These are phyloP conservation scores for Wickerhamomyces rabaulensis DNA, from an alignment of 805 yeast genomes.

Conservation along the genomic window DNA sequence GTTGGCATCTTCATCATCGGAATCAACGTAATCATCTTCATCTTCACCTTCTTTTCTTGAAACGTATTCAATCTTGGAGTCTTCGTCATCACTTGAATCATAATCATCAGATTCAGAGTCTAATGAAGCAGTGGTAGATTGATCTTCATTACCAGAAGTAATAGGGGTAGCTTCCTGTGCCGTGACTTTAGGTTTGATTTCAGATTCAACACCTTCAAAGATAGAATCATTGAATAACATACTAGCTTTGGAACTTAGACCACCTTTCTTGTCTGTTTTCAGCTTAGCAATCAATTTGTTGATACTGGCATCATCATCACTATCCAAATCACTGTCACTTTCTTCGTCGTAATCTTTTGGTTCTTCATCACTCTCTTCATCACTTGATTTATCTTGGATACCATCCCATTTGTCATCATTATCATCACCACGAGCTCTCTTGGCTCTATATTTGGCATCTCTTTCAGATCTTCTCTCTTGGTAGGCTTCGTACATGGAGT, in stretches of 20 bases:
- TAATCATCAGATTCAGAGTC: slow-evolving; percentile 16
- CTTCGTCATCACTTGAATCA: slow-evolving; percentile 20
- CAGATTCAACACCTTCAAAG: slow-evolving; percentile 43
- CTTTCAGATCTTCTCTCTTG: slow-evolving; percentile 63
- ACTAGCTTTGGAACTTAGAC: slow-evolving; percentile 36
- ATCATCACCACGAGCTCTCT: slow-evolving; percentile 67
- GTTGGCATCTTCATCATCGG: slow-evolving; percentile 45
- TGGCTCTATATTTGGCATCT: slow-evolving; percentile 66
- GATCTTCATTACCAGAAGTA: slow-evolving; percentile 6
- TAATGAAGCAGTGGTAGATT: slow-evolving; percentile 21
- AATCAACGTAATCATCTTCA: slow-evolving; percentile 38
- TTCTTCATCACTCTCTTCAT: slow-evolving; percentile 28
- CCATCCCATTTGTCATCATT: slow-evolving; percentile 81
- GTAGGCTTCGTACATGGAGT: slow-evolving; percentile 71
- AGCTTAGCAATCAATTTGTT: slow-evolving; percentile 51
- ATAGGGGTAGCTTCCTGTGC: slow-evolving; percentile 7
- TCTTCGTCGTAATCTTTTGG: slow-evolving; percentile 40
- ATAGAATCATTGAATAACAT: slow-evolving; percentile 48
- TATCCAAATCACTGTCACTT: slow-evolving; percentile 35
- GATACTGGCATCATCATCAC: slow-evolving; percentile 72
- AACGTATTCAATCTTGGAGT: slow-evolving; percentile 42
- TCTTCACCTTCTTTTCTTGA: slow-evolving; percentile 32
- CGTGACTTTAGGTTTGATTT: slow-evolving; percentile 14
- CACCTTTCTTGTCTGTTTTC: slow-evolving; percentile 37
- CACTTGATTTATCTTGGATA: slow-evolving; percentile 44